Conservation (phyloP, 306 rosid species). For the Lathyrus sativus region DNA sequence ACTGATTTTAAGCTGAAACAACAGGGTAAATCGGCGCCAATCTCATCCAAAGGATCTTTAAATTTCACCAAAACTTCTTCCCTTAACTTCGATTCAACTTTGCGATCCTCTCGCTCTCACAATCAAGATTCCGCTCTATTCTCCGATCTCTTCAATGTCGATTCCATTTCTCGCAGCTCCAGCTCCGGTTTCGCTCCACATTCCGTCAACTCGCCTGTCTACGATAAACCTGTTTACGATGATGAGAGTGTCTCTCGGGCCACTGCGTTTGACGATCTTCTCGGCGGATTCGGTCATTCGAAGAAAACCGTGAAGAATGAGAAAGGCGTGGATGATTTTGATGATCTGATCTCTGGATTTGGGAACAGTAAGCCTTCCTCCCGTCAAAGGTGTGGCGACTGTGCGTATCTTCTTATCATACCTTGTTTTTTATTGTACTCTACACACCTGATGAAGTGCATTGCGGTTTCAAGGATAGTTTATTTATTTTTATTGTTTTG, state of each 20-base stretch:
- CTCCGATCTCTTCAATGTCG: constrained; percentile 55
- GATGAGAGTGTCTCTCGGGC: constrained; percentile 44
- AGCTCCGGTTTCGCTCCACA: constrained; percentile 48
- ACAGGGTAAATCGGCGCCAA: constrained; percentile 59
- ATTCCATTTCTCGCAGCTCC: constrained; percentile 47
- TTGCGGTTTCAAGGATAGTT: constrained; percentile 6
- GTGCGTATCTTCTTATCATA: constrained; percentile 1
- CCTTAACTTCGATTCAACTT: constrained; percentile 55
- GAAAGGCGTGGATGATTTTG: constrained; percentile 54
- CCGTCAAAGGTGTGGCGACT: constrained; percentile 61
- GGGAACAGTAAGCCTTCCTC: constrained; percentile 53
- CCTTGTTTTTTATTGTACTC: constrained; percentile 3
- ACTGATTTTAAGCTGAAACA: constrained; percentile 77
- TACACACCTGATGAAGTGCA: neutral
- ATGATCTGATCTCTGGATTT: constrained; percentile 78
- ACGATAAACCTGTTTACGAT: constrained; percentile 76
- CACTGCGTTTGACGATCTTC: constrained; percentile 81
- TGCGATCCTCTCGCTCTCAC: constrained; percentile 54
- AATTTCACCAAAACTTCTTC: constrained; percentile 37
- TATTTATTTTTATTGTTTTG: neutral
- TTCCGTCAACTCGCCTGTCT: constrained; percentile 60
- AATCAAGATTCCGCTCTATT: constrained; percentile 35
- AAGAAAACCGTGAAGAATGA: constrained; percentile 53
- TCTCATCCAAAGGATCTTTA: constrained; percentile 62
- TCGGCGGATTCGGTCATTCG: constrained; percentile 67